phyloP scores from a whole-genome alignment of 148 eudicot species.

The Rhododendron vialii region DNA sequence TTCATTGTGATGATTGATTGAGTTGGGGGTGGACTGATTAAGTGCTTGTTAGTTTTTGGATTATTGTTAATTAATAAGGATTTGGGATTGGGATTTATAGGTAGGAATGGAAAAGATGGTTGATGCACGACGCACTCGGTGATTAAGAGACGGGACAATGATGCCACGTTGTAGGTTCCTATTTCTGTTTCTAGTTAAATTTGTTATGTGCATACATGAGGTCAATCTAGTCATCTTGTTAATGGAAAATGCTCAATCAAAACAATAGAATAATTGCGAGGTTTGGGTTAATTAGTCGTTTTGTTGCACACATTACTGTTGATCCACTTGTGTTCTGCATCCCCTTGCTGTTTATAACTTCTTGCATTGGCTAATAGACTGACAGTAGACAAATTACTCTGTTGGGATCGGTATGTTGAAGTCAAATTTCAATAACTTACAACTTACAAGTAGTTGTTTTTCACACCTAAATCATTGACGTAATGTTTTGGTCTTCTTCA shows the following conservation, averaged over 20 bases:
- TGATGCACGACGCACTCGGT: constrained; percentile 49
- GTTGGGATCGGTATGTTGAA: not conserved
- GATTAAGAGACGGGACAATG: constrained; percentile 36
- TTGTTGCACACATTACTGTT: not conserved
- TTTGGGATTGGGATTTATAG: constrained; percentile 64
- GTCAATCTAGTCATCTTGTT: not conserved
- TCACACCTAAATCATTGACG: not conserved
- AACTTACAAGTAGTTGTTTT: not conserved
- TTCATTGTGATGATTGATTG: constrained; percentile 11
- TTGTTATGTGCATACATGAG: not conserved
- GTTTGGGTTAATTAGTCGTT: too few species aligned
- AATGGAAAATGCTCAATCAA: not conserved
- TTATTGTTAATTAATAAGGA: constrained; percentile 33
- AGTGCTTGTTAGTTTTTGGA: constrained; percentile 12
- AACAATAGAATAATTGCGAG: not conserved
- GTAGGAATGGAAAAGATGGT: constrained; percentile 87
- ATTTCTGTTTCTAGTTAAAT: constrained; percentile 17
- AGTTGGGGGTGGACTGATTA: constrained; percentile 1
- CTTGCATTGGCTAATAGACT: not conserved
- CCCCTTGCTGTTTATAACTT: not conserved
- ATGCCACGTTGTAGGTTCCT: constrained; percentile 50
- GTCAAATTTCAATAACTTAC: not conserved
- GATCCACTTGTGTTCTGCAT: not conserved
- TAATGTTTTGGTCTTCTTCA: not conserved
- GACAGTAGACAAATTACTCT: not conserved